Percentiles rank a stretch among this genome's conserved stretches.
Evolutionary conservation across 495 filamentous ascomycete species (phyloP).

Genomic region (Penicillium pancosmium): DNA sequence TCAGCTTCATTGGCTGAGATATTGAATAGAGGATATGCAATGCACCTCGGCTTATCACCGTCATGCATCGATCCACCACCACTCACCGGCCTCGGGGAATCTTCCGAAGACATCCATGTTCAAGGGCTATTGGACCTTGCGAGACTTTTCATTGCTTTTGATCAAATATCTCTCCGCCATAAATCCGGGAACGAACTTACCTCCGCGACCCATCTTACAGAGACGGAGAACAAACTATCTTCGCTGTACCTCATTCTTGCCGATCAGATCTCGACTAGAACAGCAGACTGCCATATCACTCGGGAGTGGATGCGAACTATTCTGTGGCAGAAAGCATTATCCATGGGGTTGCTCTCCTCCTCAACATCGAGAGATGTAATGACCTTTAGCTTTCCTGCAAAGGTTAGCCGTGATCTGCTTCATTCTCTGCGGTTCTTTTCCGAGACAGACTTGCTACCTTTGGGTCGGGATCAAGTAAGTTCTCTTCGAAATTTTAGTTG

Average conservation of each 20-base stretch:
- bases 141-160: conserved; percentile 31
- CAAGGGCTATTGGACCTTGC: conserved; percentile 32
- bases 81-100: conserved; percentile 7
- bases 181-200: background rate
- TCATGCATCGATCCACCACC: conserved; percentile 25
- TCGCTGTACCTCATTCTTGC: conserved; percentile 16
- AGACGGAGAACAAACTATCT: conserved; percentile 27
- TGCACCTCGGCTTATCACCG: conserved; percentile 34
- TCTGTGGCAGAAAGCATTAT: conserved; percentile 70
- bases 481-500: background rate
- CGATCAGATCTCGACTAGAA: conserved; percentile 20
- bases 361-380: conserved; percentile 57
- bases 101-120: conserved; percentile 20
- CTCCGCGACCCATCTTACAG: conserved; percentile 11
- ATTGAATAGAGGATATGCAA: conserved; percentile 29
- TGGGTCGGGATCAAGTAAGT: conserved; percentile 38
- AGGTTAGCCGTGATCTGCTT: conserved; percentile 69
- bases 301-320: conserved; percentile 74
- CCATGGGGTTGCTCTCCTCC: conserved; percentile 56
- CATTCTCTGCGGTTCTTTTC: conserved; percentile 34
- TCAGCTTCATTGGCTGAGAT: background rate
- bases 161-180: conserved; percentile 21
- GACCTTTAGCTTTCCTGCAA: conserved; percentile 70
- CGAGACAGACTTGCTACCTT: conserved; percentile 31
- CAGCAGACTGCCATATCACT: conserved; percentile 36